These are phyloP conservation scores for Bruguiera sexangula DNA, from an alignment of 345 rosid species.

Conservation along the genomic window DNA sequence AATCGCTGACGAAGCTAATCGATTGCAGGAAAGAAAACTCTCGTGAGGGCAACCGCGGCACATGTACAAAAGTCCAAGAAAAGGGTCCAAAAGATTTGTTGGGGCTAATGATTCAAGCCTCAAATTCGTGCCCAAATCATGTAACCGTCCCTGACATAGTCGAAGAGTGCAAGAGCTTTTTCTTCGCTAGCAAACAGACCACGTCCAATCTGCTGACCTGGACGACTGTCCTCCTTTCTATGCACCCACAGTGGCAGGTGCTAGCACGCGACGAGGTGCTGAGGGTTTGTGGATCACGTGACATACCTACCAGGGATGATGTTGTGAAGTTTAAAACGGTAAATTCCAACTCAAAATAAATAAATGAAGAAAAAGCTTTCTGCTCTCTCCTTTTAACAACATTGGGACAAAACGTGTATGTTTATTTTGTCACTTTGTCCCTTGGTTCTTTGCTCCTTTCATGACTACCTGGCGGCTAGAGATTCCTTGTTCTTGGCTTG, in stretches of 20 bases:
- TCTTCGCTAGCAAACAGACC: conserved; percentile 69
- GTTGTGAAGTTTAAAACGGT: conserved; percentile 37
- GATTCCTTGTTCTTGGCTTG: no score
- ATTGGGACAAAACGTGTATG: no score
- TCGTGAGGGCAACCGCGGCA: no score
- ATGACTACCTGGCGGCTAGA: no score
- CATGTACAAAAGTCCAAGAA: conserved; percentile 1
- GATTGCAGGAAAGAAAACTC: conserved; percentile 10
- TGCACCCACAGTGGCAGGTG: conserved; percentile 58
- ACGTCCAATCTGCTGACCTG: conserved; percentile 57
- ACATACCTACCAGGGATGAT: conserved; percentile 33
- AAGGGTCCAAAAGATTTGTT: conserved; percentile 18
- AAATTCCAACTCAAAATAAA: background rate
- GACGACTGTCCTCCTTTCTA: conserved; percentile 53
- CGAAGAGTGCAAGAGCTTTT: conserved; percentile 67
- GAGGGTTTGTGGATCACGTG: conserved; percentile 49
- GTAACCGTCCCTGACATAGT: conserved; percentile 37
- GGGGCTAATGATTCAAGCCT: conserved; percentile 26
- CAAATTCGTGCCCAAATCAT: conserved; percentile 26
- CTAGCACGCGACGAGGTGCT: conserved; percentile 63
- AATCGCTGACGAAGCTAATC: conserved; percentile 19
- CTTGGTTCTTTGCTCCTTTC: no score
- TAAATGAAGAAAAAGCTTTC: no score
- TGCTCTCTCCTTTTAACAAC: no score
- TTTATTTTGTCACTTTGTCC: no score